Conservation (phyloP, 2,329 filamentous ascomycete genomes). For the Corynespora cassiicola region DNA sequence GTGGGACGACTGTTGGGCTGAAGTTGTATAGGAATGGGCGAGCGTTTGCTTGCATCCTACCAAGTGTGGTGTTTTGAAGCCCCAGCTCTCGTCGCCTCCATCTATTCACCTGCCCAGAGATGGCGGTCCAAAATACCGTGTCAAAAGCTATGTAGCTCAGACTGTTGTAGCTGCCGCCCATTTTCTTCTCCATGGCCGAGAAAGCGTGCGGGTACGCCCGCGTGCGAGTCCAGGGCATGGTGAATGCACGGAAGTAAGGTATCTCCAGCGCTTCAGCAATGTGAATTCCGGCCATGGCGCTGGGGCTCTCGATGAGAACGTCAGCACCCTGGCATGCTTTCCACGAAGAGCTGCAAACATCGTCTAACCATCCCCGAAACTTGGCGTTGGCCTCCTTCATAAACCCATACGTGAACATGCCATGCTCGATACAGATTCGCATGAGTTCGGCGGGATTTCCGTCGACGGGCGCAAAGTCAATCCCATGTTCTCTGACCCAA, state of each 20-base stretch:
- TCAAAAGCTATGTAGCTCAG: slow-evolving; percentile 97
- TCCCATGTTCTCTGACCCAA: slow-evolving; percentile 92
- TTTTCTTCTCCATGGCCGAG: slow-evolving; percentile 88
- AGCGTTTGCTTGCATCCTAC: slow-evolving; percentile 94
- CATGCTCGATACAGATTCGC: slow-evolving; percentile 94
- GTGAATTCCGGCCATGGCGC: slow-evolving; percentile 96
- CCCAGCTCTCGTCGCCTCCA: slow-evolving; percentile 86
- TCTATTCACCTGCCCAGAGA: slow-evolving; percentile 86
- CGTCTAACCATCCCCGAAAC: slow-evolving; percentile 95
- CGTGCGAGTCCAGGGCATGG: slow-evolving; percentile 98
- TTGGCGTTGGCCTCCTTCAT: slow-evolving; percentile 75
- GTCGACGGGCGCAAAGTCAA: slow-evolving; percentile 86
- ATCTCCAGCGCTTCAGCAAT: slow-evolving; percentile 92
- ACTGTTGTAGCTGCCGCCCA: slow-evolving; percentile 94
- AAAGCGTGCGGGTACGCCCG: slow-evolving; percentile 97
- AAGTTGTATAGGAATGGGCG: slow-evolving; percentile 99
- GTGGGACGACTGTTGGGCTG: slow-evolving; percentile 89
- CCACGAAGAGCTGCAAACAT: slow-evolving; percentile 83
- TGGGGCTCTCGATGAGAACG: slow-evolving; percentile 91
- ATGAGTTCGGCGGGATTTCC: slow-evolving; percentile 95
- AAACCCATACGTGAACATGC: slow-evolving; percentile 94
- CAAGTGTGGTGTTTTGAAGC: slow-evolving; percentile 79
- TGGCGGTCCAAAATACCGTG: slow-evolving; percentile 94
- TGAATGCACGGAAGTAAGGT: slow-evolving; percentile 96
- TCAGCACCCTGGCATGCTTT: slow-evolving; percentile 84